Conservation (phyloP, 441 rosid species). For the Erodium moschatum region DNA sequence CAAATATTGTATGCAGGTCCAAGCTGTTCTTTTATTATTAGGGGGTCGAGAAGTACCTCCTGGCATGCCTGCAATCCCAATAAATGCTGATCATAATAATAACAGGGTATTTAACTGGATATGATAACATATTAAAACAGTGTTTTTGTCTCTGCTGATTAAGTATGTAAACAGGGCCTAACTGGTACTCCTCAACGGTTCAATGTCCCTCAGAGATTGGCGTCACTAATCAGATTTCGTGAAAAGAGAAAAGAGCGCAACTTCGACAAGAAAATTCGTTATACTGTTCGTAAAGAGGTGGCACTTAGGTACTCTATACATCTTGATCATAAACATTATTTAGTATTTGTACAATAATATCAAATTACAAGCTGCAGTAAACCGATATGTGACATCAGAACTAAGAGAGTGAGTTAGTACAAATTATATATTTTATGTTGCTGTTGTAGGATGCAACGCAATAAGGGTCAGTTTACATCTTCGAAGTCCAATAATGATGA, state of each 20-base stretch:
- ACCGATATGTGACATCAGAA: neutral
- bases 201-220: conserved; percentile 49
- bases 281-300: conserved; percentile 64
- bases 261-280: conserved; percentile 64
- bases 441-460: conserved; percentile 46
- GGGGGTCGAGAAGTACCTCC: conserved; percentile 53
- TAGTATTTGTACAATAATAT: neutral
- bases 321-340: neutral
- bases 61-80: conserved; percentile 29
- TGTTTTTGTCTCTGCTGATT: conserved; percentile 17
- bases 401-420: neutral
- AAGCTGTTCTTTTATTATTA: conserved; percentile 54
- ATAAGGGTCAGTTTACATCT: conserved; percentile 57
- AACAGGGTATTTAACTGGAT: conserved; percentile 32
- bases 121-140: conserved; percentile 6
- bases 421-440: conserved; percentile 14
- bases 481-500: conserved; percentile 44
- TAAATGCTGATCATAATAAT: conserved; percentile 27
- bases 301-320: conserved; percentile 50
- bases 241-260: conserved; percentile 63
- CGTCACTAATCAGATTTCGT: conserved; percentile 57
- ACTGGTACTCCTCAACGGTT: conserved; percentile 45
- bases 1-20: conserved; percentile 38
- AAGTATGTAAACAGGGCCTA: conserved; percentile 31
- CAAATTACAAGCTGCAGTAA: neutral